Evolutionary conservation across 106 monocot genomes (phyloP).

Genomic region (Triglochin maritima): DNA sequence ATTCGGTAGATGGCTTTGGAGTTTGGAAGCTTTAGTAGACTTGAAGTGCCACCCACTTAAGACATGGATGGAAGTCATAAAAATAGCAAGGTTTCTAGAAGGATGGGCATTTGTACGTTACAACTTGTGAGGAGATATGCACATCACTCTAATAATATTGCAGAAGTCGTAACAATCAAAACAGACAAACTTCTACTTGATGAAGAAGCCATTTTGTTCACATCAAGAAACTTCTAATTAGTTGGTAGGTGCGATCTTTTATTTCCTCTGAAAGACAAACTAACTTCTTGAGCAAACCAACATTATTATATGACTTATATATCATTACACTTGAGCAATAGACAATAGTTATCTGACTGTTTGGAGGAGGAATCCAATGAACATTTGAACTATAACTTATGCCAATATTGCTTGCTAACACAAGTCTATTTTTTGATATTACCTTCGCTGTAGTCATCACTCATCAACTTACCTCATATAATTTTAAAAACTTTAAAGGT

Average conservation of each 20-base stretch:
- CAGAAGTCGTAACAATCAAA: too few relatives aligned
- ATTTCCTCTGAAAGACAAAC: not conserved
- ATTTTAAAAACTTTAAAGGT: too few relatives aligned
- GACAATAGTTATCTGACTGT: not conserved
- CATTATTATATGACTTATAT: not conserved
- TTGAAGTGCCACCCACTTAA: too few relatives aligned
- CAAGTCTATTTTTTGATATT: too few relatives aligned
- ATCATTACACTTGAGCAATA: not conserved
- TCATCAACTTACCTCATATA: too few relatives aligned
- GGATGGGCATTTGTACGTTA: not conserved
- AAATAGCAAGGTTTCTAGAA: not conserved
- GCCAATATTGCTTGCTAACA: too few relatives aligned
- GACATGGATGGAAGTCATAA: not conserved
- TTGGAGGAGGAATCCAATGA: not conserved
- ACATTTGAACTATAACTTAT: too few relatives aligned
- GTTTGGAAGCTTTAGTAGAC: too few relatives aligned
- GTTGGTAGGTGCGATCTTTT: constrained; percentile 1
- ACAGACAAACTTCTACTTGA: not conserved
- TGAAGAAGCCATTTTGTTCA: not conserved
- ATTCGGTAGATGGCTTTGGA: too few relatives aligned
- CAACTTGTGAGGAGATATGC: not conserved
- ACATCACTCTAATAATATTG: constrained; percentile 1
- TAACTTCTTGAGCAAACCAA: not conserved
- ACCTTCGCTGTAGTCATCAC: too few relatives aligned
- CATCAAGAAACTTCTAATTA: constrained; percentile 5